Conservation (phyloP, 768 basidiomycete genomes). For the Punctularia strigosozonata region DNA sequence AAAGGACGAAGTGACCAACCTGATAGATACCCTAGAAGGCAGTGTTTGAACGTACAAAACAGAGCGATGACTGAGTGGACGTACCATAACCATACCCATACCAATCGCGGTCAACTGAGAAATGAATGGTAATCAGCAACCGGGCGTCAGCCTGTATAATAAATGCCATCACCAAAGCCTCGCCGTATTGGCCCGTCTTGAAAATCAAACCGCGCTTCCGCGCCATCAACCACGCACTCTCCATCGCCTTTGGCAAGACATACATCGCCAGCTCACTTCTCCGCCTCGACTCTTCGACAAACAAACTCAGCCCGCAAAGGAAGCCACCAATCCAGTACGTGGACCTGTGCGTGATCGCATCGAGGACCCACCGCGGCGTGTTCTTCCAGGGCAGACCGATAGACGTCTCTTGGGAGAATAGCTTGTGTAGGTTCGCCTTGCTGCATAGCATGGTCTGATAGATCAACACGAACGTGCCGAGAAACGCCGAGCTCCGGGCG, state of each 20-base stretch:
- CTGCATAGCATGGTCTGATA: constrained; percentile 55
- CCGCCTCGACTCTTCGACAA: constrained; percentile 83
- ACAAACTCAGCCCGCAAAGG: constrained; percentile 61
- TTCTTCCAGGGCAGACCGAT: constrained; percentile 16
- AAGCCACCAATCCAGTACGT: constrained; percentile 71
- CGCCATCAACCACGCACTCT: constrained; percentile 80
- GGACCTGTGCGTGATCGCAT: constrained; percentile 51
- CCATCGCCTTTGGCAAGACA: constrained; percentile 78
- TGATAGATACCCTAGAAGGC: constrained; percentile 65
- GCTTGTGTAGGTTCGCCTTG: constrained; percentile 13
- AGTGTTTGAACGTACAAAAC: not conserved
- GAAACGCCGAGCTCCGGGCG: constrained; percentile 73
- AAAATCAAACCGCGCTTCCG: constrained; percentile 68
- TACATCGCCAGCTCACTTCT: constrained; percentile 90
- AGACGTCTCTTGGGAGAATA: too few relatives aligned
- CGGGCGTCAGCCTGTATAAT: constrained; percentile 1
- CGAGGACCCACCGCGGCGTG: constrained; percentile 35
- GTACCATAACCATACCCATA: constrained; percentile 87
- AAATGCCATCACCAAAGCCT: constrained; percentile 32
- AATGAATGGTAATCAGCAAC: constrained; percentile 3
- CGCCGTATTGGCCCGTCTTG: constrained; percentile 57
- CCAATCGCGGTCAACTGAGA: constrained; percentile 53
- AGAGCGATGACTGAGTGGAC: constrained; percentile 11
- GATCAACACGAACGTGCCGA: constrained; percentile 71
- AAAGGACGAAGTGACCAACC: constrained; percentile 16